Base-by-base conservation (phyloP, 2,329 filamentous ascomycete genomes). In the Ceratocystis alfenasii region DNA sequence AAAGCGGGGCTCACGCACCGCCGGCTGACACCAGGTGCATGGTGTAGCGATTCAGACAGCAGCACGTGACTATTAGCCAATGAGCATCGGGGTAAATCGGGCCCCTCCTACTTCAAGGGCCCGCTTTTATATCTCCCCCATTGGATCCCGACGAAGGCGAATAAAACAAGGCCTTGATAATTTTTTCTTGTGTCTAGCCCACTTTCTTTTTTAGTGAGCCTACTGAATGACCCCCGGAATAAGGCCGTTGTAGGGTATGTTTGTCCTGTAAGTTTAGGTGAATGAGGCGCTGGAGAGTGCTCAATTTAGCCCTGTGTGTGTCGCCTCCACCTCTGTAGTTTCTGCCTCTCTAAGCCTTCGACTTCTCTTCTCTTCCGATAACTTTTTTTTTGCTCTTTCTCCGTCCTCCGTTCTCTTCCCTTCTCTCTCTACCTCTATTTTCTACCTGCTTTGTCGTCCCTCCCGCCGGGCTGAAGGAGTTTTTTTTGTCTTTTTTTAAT, bases 81-180 rank as follows among this genome's bases (percentile, higher is more conserved):
- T 69, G 64, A 69, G 68, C 46, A 65, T 68, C 67, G 68, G 68
- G 68, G 63, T 67, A 69, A 68, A 68, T 69, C 68, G 66, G 67
- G 66, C 65, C 68, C 68, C 65, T 22, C 22, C 28, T 25, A 28
- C 28, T 33, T n/a, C 5, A 63, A 41, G 50, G 55, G 63, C 63
- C 66, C 66, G 60, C 63, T 65, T 65, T 48, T n/a, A 22, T 64
- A 50, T 33, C 5, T 45, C 30, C 63, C 60, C 50, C 60, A 65
- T 65, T 67, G 66, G 66, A 67, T 64, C 66, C 63, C 60, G 66
- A 63, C 20, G 36, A 60, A 65, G 57, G 45, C 60, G 59, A 65
- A 50, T 41, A 20, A 48, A 22, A n/a, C 17, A 22, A 22, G 50
- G 57, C 57, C 63, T 66, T 57, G 60, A 41, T 62, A 20, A 36